phyloP scores from a whole-genome alignment of 768 basidiomycete species.

The Rhodotorula sphaerocarpa region DNA sequence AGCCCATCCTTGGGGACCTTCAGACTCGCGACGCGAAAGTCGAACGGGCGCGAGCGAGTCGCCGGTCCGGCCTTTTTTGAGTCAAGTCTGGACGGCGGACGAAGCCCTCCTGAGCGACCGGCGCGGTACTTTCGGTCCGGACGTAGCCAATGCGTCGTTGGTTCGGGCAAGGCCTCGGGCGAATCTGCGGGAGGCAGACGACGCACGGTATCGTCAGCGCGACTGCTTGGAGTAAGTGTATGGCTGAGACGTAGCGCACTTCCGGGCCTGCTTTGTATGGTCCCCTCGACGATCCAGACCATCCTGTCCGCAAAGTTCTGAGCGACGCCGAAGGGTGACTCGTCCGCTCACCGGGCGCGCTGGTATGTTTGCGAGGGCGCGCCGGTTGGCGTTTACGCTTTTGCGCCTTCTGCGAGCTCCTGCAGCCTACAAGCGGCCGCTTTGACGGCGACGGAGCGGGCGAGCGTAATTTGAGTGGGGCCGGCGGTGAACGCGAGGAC shows the following conservation, averaged over 20 bases:
- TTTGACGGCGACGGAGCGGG: too few relatives aligned
- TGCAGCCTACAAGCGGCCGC: too few relatives aligned
- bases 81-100: neutral
- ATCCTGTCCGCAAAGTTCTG: conserved; percentile 3
- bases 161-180: neutral
- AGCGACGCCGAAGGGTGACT: too few relatives aligned
- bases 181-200: too few relatives aligned
- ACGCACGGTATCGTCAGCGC: too few relatives aligned
- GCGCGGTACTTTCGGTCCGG: conserved; percentile 12
- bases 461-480: too few relatives aligned
- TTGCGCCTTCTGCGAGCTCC: too few relatives aligned
- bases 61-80: neutral
- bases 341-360: too few relatives aligned
- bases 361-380: too few relatives aligned
- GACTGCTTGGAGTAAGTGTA: neutral
- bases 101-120: conserved; percentile 10
- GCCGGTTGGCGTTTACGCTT: too few relatives aligned
- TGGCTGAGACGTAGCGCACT: neutral
- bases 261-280: neutral
- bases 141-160: conserved; percentile 13
- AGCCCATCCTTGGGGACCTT: conserved; percentile 19
- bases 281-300: conserved; percentile 26
- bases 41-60: neutral
- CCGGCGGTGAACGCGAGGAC: too few relatives aligned
- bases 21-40: conserved; percentile 22